Base-by-base conservation (phyloP, 2,329 filamentous ascomycete species). In the Penicillium sp. region DNA sequence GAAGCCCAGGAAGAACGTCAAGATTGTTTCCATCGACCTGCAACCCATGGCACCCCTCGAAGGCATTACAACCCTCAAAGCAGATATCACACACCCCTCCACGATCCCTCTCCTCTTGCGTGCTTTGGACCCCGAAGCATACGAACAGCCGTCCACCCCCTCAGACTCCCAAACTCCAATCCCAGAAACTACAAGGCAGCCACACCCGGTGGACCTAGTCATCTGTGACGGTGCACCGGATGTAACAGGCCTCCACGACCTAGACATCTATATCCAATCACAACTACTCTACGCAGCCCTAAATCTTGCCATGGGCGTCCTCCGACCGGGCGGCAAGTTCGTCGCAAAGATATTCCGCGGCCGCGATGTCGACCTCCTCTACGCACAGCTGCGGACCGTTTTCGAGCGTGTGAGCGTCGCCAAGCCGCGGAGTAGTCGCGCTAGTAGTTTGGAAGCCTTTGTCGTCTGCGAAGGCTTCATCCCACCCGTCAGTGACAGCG, bases 301-400 rank as follows among this genome's bases (percentile, higher is more conserved):
- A 16, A 95, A 96, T 68, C 82, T 99, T 2, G 90, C 93, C 0
- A 82, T 96, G 11, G 95, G 92, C 66, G 90, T 99, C 11, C 80
- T 99, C 18, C 87, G 88, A 52, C 91, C 91, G 0, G 93, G 93
- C 36, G 93, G 93, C 55, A 95, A 89, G 64, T 99, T 99, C 62
- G 92, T 99, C 7, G 93, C 93, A 52, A 99, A 99, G 76, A 96
- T 99, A 53, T 99, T 99, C 75, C 78, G 93, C 13, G 91, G 89
- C 13, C 86, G 90, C 60, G 93, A 97, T 63, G 91, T 97, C n/a
- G 93, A 97, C 65, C 77, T 97, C 19, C 81, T 99, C 8, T 97
- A 93, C 65, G 90, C 90, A 2, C 93, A 99, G 69, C 80, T 99
- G 45, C 93, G 91, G 68, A 82, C 92, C 16, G 90, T 97, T 46